Conservation (phyloP, 2,329 filamentous ascomycete species). For the Sclerotinia glacialis region DNA sequence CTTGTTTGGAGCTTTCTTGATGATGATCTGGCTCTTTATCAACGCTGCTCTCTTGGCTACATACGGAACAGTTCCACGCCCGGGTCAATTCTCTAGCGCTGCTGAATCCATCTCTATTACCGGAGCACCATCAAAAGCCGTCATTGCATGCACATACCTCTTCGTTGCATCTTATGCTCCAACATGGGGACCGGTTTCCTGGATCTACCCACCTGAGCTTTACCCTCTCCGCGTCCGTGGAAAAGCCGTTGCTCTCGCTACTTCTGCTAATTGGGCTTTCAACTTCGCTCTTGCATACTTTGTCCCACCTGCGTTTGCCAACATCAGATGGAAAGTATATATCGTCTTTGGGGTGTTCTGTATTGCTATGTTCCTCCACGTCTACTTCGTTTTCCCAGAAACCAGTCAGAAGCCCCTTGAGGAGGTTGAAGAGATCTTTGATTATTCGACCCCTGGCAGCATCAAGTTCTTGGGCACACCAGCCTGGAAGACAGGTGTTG, state of each 20-base stretch:
- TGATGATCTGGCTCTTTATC: conserved; percentile 45
- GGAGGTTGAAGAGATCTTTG: conserved; percentile 51
- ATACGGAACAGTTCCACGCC: conserved; percentile 42
- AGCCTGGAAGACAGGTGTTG: conserved; percentile 37
- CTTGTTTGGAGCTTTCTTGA: conserved; percentile 51
- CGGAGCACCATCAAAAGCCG: conserved; percentile 51
- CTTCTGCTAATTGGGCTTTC: conserved; percentile 51
- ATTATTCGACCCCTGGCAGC: conserved; percentile 38
- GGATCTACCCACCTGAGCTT: conserved; percentile 51
- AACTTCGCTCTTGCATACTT: conserved; percentile 51
- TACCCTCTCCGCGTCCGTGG: conserved; percentile 50
- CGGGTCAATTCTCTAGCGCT: conserved; percentile 41
- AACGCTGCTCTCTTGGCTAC: conserved; percentile 48
- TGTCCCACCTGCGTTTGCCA: conserved; percentile 46
- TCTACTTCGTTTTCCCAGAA: conserved; percentile 56
- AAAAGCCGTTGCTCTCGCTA: conserved; percentile 53
- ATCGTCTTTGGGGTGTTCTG: conserved; percentile 54
- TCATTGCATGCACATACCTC: conserved; percentile 65
- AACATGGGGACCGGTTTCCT: conserved; percentile 51
- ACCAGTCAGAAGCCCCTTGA: conserved; percentile 55
- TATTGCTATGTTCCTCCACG: conserved; percentile 49
- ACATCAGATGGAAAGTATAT: conserved; percentile 52
- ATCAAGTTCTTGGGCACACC: conserved; percentile 35
- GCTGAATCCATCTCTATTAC: conserved; percentile 49
- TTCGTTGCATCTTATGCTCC: conserved; percentile 56